Base-by-base conservation (phyloP, 345 rosid species). In the Isatis tinctoria region DNA sequence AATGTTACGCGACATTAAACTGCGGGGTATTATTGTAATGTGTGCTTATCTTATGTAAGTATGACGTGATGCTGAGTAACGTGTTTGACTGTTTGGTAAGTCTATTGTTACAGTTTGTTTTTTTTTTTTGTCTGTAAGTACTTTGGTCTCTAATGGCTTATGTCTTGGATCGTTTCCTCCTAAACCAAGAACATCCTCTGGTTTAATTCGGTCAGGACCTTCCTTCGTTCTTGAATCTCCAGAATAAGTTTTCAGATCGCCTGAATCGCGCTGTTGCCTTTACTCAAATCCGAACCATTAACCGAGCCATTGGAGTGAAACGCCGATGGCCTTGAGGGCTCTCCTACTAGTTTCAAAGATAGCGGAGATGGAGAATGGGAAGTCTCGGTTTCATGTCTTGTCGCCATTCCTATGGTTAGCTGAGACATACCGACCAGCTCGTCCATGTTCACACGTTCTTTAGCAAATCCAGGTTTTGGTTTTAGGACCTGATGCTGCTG, bases 341-440 rank as follows among this genome's bases (percentile, higher is more conserved):
- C 92, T 12, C 89, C 90, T 1, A 78, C 73, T 48, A 92, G 77
- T 53, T 86, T 87, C 77, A 92, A 80, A 47, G 97, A 92, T 26
- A 88, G 82, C 0, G 86, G 84, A 3, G 63, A 75, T 20, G 78
- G 69, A 58, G 67, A 67, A 14, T 65, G 36, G 10, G 75, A 61
- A 18, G 77, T 47, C 70, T 87, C 90, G 20, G 83, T 77, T 44
- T 72, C 82, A 22, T 79, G 66, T 58, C 77, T 81, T 39, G 74
- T 78, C 0, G 66, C 66, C 76, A 86, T 89, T 51, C 78, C 84
- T 67, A 95, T 78, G 57, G 89, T 77, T 33, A 95, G 92, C 71
- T 92, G 94, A 64, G 96, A 88, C 87, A 95, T 81, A 64, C 96
- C 87, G 4, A 87, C 87, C 32, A 95, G 75, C 75, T 92, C 84